Base-by-base conservation (phyloP, 164 flowering plant genomes). In the Aristolochia contorta region DNA sequence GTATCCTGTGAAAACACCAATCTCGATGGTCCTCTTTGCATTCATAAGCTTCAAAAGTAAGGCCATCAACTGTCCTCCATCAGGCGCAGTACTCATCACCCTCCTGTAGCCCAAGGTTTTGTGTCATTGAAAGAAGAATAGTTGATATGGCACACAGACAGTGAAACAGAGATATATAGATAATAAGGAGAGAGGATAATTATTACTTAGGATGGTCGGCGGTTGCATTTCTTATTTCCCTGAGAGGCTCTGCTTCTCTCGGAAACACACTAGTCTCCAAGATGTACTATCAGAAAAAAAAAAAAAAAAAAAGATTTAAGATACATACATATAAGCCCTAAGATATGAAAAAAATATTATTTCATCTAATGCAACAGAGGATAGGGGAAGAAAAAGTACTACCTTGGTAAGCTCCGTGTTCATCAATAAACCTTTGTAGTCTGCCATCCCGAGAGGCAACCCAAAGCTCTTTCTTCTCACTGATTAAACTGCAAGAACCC, bases 1-100 rank as follows among this genome's bases (percentile, higher is more conserved):
- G 66, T 82, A 84, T 22, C 90, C 85, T 14, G 90, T 84, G 71
- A 70, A 84, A 50, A 82, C 90, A 46, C 87, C 85, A 27, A 84
- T 61, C 65, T 84, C 90, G 25, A 82, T 79, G 3, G 90, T 79
- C 60, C 69, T 79, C 51, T 72, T 82, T 0, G 90, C 79, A 66
- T 76, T 76, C 7, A 79, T 48, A 3, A 79, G 69, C 51, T 71
- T 75, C 71, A 81, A 56, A 14, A 83, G 74, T 68, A 81, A 48
- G 47, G 70, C 64, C 59, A 83, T 71, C 27, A 81, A 32, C 62
- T 75, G 84, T 15, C 84, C 85, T 48, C 73, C 81, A 67, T 81
- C 84, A 5, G 85, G 78, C 19, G 85, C 63, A 46, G 78, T 75
- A n/a, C 54, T 71, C 75, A 80, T 75, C n/a, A 21, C 6, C 9